Evolutionary conservation across 495 filamentous ascomycete species (phyloP), one percentile per base, ranked within the genome.

Genomic region (Aspergillus affinis): DNA sequence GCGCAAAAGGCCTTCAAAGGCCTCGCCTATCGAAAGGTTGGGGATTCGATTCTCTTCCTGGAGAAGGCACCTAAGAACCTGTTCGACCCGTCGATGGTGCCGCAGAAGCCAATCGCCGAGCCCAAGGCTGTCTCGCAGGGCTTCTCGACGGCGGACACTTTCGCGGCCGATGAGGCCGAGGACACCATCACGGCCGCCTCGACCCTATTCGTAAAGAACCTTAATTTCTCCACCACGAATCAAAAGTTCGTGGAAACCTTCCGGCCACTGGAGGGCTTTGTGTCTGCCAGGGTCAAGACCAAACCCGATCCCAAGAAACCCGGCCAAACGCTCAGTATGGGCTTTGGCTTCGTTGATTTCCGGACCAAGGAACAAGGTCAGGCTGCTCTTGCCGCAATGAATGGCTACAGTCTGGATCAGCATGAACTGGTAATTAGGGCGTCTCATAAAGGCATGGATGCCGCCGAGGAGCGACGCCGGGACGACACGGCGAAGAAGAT

Each of bases 341-440:
- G 94, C 9, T 97, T 96, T 69, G 94, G 92, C 46, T 99, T 99
- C 65, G 84, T 89, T 54, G 92, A 96, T 58, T 99, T 99, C 73
- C 81, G 80, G 44, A 86, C 84, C 56, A 90, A 89, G 60, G 81
- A 75, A 17, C 84, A 92, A 49, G 93, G 93, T 10, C 82, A 90
- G 58, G 86, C 89, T 18, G 94, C 93, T 45, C 78, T 88, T 51
- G 81, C 81, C 61, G 85, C 86, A 26, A 96, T 99, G 92, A 86
- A 97, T 69, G 92, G 91, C 51, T 85, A 90, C 69, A 82, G 82
- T 49, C 84, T 99, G 17, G 91, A 95, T 59, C 86, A 84, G n/a
- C 90, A 99, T 73, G 86, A 88, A 65, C 79, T 99, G 48, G 73
- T 87, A 55, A 86, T 99, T 61, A 89, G 89, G 69, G 85, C 88